Evolutionary conservation across 495 filamentous ascomycete genomes (phyloP), one percentile per base, ranked within the genome.

Genomic region (Lasiosphaeria hispida): DNA sequence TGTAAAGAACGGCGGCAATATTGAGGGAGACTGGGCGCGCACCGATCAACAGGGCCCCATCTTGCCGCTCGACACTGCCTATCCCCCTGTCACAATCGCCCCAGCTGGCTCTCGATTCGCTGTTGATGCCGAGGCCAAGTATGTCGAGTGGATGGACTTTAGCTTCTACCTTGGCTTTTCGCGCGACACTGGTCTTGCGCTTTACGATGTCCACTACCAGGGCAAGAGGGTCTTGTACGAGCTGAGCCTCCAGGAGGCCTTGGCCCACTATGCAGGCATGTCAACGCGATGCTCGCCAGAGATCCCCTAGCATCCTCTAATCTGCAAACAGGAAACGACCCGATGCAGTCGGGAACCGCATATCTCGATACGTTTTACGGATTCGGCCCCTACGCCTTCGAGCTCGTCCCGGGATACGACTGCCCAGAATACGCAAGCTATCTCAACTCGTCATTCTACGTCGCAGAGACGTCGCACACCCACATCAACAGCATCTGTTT

Each of bases 171-270:
- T 80, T 30, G 69, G 70, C 10, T 78, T 76, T 48, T 69, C 62
- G 33, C 61, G 70, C 18, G 80, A 78, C 52, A 67, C 71, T 3
- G 79, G 79, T 17, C 58, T 82, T 43, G 52, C 61, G 13, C 60
- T 83, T n/a, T 76, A 73, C 58, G 70, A 83, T 60, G 75, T 85
- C 36, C 66, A 69, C 15, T 83, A 77, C 67, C 75, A 83, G 58
- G 80, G 78, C 14, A 69, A 81, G 48, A 66, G 79, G 10, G 72
- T 83, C 33, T 69, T 84, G 40, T 83, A 84, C 65, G 80, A 83
- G 63, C 70, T 84, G 36, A 74, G 77, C 8, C 63, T 83, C 0
- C 79, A 83, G 64, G 80, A 85, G 64, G 82, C 80, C 3, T 61
- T 83, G 44, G 73, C 81, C 2, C 80, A 83, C 61, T 84, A 83